Evolutionary conservation across 2,329 filamentous ascomycete species (phyloP).

Genomic region (Mycosphaerella sp.): DNA sequence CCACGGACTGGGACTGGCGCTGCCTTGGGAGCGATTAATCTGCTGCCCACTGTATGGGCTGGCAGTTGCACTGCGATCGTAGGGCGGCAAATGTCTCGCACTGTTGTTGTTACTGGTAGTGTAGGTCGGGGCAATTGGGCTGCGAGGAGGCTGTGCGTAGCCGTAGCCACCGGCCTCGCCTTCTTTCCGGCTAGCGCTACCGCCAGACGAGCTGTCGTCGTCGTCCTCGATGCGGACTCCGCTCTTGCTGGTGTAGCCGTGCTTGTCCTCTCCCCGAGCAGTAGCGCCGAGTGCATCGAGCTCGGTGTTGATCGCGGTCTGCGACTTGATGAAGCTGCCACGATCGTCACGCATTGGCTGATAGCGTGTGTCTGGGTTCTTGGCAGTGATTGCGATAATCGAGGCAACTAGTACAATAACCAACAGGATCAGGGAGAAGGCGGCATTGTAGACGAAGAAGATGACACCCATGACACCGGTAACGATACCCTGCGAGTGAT

Average conservation of each 20-base stretch:
- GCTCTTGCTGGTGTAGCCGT: constrained; percentile 45
- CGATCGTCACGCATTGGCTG: constrained; percentile 96
- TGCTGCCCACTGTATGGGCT: constrained; percentile 27
- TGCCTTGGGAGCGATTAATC: constrained; percentile 29
- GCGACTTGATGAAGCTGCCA: constrained; percentile 95
- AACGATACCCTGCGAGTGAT: constrained; percentile 54
- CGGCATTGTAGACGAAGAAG: constrained; percentile 81
- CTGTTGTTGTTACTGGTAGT: constrained; percentile 36
- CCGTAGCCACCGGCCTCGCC: constrained; percentile 24
- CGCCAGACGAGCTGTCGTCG: constrained; percentile 57
- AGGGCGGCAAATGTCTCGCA: constrained; percentile 37
- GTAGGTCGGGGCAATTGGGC: constrained; percentile 45
- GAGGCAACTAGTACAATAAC: constrained; percentile 75
- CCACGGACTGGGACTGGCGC: constrained; percentile 53
- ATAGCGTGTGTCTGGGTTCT: constrained; percentile 92
- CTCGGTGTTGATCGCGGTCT: constrained; percentile 80
- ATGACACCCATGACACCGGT: constrained; percentile 83
- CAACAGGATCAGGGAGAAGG: constrained; percentile 73
- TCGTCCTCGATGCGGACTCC: constrained; percentile 63
- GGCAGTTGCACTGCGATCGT: constrained; percentile 32
- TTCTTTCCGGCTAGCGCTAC: constrained; percentile 38
- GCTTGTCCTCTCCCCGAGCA: constrained; percentile 66
- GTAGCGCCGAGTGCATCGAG: constrained; percentile 84
- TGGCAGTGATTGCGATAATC: constrained; percentile 73
- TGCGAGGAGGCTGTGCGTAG: constrained; percentile 39